Percentiles rank a stretch among this genome's conserved stretches.
Evolutionary conservation across 768 basidiomycete species (phyloP).

Genomic region (Boletus rubropictus): DNA sequence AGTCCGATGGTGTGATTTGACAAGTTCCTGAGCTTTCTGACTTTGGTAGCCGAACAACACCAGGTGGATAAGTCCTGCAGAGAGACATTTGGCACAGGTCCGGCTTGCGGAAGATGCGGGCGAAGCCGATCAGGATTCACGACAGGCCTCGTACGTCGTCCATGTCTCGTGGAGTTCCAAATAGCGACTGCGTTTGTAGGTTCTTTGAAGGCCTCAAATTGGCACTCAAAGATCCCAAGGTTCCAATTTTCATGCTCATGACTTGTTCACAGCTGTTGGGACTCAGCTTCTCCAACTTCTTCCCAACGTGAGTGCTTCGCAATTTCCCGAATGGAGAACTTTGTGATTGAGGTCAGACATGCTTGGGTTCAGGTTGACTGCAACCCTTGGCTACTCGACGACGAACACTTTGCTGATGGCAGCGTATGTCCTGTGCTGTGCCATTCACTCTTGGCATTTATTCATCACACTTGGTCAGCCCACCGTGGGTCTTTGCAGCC

Average conservation of each 20-base stretch:
- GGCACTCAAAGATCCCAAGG: conserved; percentile 26
- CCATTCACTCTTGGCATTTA: neutral
- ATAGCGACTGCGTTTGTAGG: conserved; percentile 3
- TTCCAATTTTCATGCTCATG: conserved; percentile 50
- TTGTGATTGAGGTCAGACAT: neutral
- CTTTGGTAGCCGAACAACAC: conserved; percentile 54
- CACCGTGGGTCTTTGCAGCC: conserved; percentile 55
- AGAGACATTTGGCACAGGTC: conserved; percentile 56
- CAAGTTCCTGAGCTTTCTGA: neutral
- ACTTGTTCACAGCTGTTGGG: conserved; percentile 48
- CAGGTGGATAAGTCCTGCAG: conserved; percentile 45
- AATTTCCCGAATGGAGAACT: neutral
- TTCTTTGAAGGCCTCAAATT: conserved; percentile 34
- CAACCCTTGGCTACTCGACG: conserved; percentile 57
- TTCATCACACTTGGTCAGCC: conserved; percentile 31
- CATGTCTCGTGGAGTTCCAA: neutral
- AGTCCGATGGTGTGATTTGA: neutral
- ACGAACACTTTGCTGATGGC: conserved; percentile 53
- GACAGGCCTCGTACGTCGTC: conserved; percentile 47
- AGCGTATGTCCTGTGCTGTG: conserved; percentile 38
- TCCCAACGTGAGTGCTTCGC: conserved; percentile 38
- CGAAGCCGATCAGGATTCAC: conserved; percentile 59
- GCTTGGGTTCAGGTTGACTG: conserved; percentile 39
- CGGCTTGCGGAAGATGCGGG: conserved; percentile 65
- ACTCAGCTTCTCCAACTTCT: conserved; percentile 59